These are phyloP conservation scores for Kwoniella sp. DNA, from an alignment of 768 basidiomycete species.

Conservation along the genomic window DNA sequence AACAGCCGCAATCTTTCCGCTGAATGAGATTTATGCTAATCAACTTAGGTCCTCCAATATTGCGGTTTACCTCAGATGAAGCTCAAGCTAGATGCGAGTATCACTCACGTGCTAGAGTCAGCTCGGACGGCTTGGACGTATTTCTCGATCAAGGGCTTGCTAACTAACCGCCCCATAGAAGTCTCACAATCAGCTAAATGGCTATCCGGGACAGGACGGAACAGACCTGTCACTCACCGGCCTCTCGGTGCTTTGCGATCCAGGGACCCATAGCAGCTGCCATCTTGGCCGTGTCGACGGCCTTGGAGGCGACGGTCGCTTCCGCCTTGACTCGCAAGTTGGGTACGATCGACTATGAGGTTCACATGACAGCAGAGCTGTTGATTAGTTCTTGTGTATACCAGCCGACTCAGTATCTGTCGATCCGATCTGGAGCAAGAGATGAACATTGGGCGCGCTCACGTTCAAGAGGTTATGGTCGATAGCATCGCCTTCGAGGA, in stretches of 20 bases:
- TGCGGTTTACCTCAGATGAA: too few relatives aligned
- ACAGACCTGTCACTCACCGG: slow-evolving; percentile 31
- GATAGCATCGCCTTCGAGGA: slow-evolving; percentile 49
- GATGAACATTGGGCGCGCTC: neutral
- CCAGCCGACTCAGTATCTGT: neutral
- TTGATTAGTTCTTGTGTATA: too few relatives aligned
- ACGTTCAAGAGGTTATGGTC: slow-evolving; percentile 40
- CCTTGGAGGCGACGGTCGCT: slow-evolving; percentile 42
- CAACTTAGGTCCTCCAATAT: neutral
- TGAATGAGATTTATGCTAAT: slow-evolving; percentile 8
- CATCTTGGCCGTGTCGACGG: slow-evolving; percentile 46
- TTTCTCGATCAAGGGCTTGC: slow-evolving; percentile 51
- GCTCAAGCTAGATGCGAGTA: too few relatives aligned
- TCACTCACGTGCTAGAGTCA: slow-evolving; percentile 47
- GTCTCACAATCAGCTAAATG: neutral
- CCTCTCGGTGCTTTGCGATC: slow-evolving; percentile 53
- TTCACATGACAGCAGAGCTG: neutral
- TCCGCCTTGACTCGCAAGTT: slow-evolving; percentile 49
- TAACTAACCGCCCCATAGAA: slow-evolving; percentile 34
- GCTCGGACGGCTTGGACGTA: slow-evolving; percentile 52
- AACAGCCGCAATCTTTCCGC: slow-evolving; percentile 53
- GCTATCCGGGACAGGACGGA: neutral
- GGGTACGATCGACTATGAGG: slow-evolving; percentile 50
- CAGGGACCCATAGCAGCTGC: slow-evolving; percentile 55
- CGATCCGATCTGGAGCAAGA: too few relatives aligned